Evolutionary conservation across 2,329 filamentous ascomycete species (phyloP), one percentile per base, ranked within the genome.

Genomic region (Arthrobotrys iridis): DNA sequence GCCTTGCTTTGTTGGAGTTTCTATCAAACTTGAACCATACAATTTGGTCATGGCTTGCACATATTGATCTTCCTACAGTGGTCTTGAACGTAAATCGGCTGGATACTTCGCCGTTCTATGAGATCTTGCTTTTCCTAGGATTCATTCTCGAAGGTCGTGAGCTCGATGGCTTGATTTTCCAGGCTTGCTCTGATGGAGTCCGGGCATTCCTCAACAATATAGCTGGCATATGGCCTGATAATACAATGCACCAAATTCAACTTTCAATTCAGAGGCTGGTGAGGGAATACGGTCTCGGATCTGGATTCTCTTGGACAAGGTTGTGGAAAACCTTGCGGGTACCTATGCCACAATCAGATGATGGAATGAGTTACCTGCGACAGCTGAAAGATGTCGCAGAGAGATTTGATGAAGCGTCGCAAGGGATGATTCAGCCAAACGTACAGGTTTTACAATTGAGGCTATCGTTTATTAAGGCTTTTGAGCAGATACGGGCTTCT

Each of bases 151-250:
- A 50, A 6, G 18, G 37, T 3, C 63, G 22, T 15, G 57, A 59
- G 1, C 22, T 68, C 20, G 63, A 75, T 28, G 71, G 71, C 7
- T 48, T 75, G 2, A 26, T 55, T 26, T 75, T 75, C 22, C 71
- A 75, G n/a, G 71, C 71, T n/a, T 75, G 46, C 48, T 67, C 63
- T 45, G 63, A 75, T n/a, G 64, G 33, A 59, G 64, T 75, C 24
- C 20, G 28, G 4, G 33, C 7, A 6, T 59, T 75, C 11, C 48
- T 75, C 2, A 68, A 41, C n/a, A 13, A 46, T 1, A 43, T 63
- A 7, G 13, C 55, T 13, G 40, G 48, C 0, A 15, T 64, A 2
- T 75, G 71, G 71, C 20, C 71, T 3, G 48, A 58, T 4, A 15
- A 11, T 28, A 68, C 48, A 10, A 52, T 75, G 20, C 37, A 58